Base-by-base conservation (phyloP, 1,284 basidiomycete genomes). In the Pterulicium gracile region DNA sequence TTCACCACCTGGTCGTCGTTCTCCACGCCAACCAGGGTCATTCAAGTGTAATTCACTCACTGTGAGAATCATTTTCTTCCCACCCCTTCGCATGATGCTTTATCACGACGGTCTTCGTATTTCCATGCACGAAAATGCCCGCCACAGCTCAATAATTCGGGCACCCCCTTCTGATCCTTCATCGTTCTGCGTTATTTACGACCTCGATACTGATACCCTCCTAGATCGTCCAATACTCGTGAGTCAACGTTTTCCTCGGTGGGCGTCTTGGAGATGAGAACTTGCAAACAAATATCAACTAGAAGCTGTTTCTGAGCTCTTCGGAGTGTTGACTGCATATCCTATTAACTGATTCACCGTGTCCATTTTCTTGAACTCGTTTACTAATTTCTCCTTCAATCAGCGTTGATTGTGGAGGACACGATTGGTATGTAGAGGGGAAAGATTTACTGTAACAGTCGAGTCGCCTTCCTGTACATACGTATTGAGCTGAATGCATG, bases 71-170 rank as follows among this genome's bases (percentile, higher is more conserved):
- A n/a, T 17, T 27, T 15, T 42, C 43, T 47, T 40, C 34, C 43
- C 32, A 22, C 12, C 43, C 45, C 35, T 41, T 54, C 48, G 1
- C 21, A 72, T 75, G 74, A 77, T 79, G 75, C 56, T 65, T 55
- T 64, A 79, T 79, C 82, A 88, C 85, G 85, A 88, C 84, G 84
- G 84, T 88, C 84, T 87, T 81, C 84, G 84, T 87, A 88, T 56
- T 51, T 65, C 60, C 54, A 50, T 65, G 86, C 82, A 80, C 84
- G 84, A 88, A 88, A 83, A 58, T 76, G 85, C 85, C 85, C 84
- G 84, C 79, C 79, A 85, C 79, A 88, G 84, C 84, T 88, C 84
- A 81, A 73, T 65, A 55, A 55, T 53, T 77, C 81, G 83, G 85
- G 81, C 84, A 80, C 67, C 77, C 79, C 78, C 66, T 55, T 70